Base-by-base conservation (phyloP, 2,329 filamentous ascomycete species). In the Claviceps sp. region DNA sequence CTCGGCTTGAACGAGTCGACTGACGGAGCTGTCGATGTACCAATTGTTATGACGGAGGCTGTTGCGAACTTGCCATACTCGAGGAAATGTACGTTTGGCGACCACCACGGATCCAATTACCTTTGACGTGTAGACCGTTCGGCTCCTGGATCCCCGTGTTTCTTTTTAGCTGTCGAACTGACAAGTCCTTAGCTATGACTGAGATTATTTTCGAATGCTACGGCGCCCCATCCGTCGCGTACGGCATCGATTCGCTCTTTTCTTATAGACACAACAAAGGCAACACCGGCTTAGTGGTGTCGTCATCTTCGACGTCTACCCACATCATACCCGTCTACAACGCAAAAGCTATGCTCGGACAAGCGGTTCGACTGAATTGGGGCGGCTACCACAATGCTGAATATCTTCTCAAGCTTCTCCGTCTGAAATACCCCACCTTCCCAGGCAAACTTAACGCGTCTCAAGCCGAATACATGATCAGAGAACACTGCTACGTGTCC, bases 161-260 rank as follows among this genome's bases (percentile, higher is more conserved):
- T 34, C n/a, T 18, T 42, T 16, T 37, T 45, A 22, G 34, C 4
- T 22, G 11, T n/a, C n/a, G 41, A 37, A 50, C 62, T 66, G 43
- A 64, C 20, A 26, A 16, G 14, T 42, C 24, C 18, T 50, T 58
- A 95, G 88, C 87, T 59, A 97, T 97, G 91, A 95, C 87, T 44
- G 93, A 98, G 64, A 91, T 97, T 52, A 74, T 98, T 11, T 98
- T 97, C 66, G 93, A 98, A 68, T 94, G 89, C 69, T 98, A 98
- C 67, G 81, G 82, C 54, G 90, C 87, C 11, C 91, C 93, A 0
- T 91, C 88, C 1, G 77, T 96, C 26, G 86, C 90, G 18, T 96
- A 93, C 68, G 93, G 93, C 50, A 90, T 98, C 70, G 93, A 98
- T 67, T 94, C 90, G 11, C 79, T 98, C 37, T 98, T 98, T 71